These are phyloP conservation scores for Cordia subcordata DNA, from an alignment of 257 asterid species.

Conservation along the genomic window DNA sequence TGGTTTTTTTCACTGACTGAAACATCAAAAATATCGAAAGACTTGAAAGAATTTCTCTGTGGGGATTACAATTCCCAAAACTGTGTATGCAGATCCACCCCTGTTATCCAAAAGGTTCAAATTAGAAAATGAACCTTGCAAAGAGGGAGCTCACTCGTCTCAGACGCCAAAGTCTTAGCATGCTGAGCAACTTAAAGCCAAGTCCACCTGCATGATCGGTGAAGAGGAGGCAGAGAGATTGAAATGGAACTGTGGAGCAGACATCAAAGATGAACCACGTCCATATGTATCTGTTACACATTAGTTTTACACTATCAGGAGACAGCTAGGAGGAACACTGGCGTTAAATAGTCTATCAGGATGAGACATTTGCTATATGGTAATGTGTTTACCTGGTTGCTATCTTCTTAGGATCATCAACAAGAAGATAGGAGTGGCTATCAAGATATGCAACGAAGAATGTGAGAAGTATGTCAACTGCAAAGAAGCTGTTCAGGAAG, in stretches of 20 bases:
- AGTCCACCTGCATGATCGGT: conserved; percentile 61
- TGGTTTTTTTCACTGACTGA: too few relatives aligned
- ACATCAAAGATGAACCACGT: conserved; percentile 82
- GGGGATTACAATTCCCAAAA: too few relatives aligned
- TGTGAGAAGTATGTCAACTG: conserved; percentile 1
- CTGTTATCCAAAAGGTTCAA: background rate
- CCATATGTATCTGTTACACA: conserved; percentile 54
- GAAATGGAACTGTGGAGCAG: conserved; percentile 80
- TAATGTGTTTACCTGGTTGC: conserved; percentile 65
- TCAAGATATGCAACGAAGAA: conserved; percentile 4
- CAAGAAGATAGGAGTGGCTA: conserved; percentile 52
- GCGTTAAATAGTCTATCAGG: background rate
- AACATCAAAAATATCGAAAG: too few relatives aligned
- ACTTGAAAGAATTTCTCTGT: too few relatives aligned
- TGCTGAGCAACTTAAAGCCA: conserved; percentile 45
- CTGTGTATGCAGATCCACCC: too few relatives aligned
- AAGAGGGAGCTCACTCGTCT: conserved; percentile 7
- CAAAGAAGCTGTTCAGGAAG: conserved; percentile 40
- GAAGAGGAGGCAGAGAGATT: conserved; percentile 59
- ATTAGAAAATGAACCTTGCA: conserved; percentile 2
- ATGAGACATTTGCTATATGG: too few relatives aligned
- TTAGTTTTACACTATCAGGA: background rate
- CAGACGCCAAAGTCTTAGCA: conserved; percentile 8
- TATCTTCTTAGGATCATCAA: conserved; percentile 62
- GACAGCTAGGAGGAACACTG: too few relatives aligned